phyloP scores from a whole-genome alignment of 805 yeast genomes.

The Lipomyces japonicus region DNA sequence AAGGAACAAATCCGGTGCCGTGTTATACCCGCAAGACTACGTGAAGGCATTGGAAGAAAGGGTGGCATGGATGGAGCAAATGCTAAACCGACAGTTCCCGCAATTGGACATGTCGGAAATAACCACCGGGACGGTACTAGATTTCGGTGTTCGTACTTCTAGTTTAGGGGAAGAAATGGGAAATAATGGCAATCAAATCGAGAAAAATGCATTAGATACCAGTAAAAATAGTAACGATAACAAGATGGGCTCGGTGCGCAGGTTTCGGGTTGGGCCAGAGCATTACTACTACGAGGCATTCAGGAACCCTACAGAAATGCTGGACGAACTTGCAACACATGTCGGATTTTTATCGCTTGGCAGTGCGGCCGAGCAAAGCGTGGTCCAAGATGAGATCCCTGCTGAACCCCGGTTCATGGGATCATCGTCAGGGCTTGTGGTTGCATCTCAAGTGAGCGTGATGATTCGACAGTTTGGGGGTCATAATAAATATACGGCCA shows the following conservation, averaged over 20 bases:
- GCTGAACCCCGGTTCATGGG: constrained; percentile 25
- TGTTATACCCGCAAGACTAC: constrained; percentile 18
- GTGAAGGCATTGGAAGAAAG: constrained; percentile 21
- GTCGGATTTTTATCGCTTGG: constrained; percentile 25
- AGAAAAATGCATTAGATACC: not conserved
- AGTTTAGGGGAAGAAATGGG: not conserved
- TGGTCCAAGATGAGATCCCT: constrained; percentile 14
- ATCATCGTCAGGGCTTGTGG: constrained; percentile 20
- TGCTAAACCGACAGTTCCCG: constrained; percentile 13
- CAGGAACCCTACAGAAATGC: constrained; percentile 19
- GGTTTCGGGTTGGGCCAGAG: constrained; percentile 21
- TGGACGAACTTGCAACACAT: constrained; percentile 22
- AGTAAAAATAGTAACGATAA: not conserved
- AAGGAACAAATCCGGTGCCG: constrained; percentile 16
- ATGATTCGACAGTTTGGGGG: constrained; percentile 10
- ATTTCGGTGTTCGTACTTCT: not conserved
- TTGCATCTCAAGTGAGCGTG: constrained; percentile 14
- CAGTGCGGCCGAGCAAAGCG: constrained; percentile 21
- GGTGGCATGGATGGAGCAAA: constrained; percentile 18
- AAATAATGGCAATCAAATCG: not conserved
- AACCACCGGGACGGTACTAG: constrained; percentile 6
- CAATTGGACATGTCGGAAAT: constrained; percentile 12
- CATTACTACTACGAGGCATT: constrained; percentile 27
- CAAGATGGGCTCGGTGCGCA: not conserved
- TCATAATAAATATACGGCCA: not conserved